Evolutionary conservation across 2,329 filamentous ascomycete genomes (phyloP), one percentile per base, ranked within the genome.

Genomic region (Emericellopsis atlantica): DNA sequence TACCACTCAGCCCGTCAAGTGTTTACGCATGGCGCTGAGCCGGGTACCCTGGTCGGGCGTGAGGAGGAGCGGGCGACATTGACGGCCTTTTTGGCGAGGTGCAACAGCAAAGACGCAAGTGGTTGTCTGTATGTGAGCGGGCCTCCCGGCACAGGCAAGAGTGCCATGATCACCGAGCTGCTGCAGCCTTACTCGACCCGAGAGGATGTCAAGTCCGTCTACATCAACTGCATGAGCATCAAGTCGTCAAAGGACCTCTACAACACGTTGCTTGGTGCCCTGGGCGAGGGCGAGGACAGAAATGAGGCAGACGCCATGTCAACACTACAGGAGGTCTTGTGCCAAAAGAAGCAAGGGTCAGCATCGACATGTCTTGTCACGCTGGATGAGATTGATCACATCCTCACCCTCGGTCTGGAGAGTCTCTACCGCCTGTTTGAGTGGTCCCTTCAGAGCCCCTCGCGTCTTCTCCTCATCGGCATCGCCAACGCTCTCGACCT

Each of bases 191-290:
- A 81, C 38, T 64, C 65, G 10, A 55, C 64, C 4, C 64, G 66
- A 29, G 64, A 70, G 14, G 59, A 66, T 4, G 66, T 92, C 40
- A 79, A 76, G 51, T 79, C 81, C 40, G 79, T 80, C 3, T 90
- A 89, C 54, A 74, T 98, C 69, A 98, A 98, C 58, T 98, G 92
- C 62, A 95, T 95, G 80, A 95, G 89, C 61, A 80, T 95, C 61
- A 93, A 92, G 54, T 86, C 79, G 29, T 85, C 88, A 2, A 80
- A 79, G 48, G 89, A 95, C 55, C 71, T 98, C 18, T 94, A 93
- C 60, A 72, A 74, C 46, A 89, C 81, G 16, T 66, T 98, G 15
- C 63, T 90, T 11, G 79, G 85, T 41, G 76, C 90, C 34, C 66
- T 81, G 43, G 69, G 79, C 42, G 69, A 72, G 26, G 59, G 64